phyloP scores from a whole-genome alignment of 371 early-diverging fungal genomes.

The Smittium culicis region DNA sequence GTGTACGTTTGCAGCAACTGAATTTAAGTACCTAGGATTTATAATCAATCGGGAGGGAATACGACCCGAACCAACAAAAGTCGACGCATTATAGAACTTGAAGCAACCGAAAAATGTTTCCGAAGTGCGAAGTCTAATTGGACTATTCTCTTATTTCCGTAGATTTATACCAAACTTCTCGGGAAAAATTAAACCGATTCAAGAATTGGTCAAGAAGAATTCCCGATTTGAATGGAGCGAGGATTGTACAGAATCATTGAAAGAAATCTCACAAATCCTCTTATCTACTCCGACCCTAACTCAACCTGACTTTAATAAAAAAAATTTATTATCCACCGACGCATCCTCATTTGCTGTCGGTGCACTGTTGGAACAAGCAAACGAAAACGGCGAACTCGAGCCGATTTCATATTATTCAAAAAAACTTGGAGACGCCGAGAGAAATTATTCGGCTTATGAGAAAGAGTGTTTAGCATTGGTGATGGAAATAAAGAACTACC shows the following conservation, averaged over 20 bases:
- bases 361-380: not conserved
- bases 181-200: not conserved
- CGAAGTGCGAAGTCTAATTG: not conserved
- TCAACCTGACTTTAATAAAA: not conserved
- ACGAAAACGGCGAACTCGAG: not conserved
- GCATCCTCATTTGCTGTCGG: conserved; percentile 3
- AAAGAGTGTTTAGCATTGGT: not conserved
- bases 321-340: not conserved
- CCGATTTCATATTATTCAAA: not conserved
- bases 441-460: conserved; percentile 3
- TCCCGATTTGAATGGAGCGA: not conserved
- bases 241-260: not conserved
- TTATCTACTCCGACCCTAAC: not conserved
- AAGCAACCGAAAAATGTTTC: not conserved
- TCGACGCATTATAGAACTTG: not conserved
- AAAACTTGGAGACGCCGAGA: not conserved
- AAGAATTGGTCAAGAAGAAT: not conserved
- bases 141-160: conserved; percentile 1
- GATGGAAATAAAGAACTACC: not conserved
- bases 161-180: conserved; percentile 2
- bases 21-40: conserved; percentile 4
- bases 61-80: not conserved
- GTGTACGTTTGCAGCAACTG: not conserved
- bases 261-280: not conserved
- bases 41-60: not conserved